phyloP scores from a whole-genome alignment of 202 grass and related monocot species.

The Cymbopogon flexuosus region DNA sequence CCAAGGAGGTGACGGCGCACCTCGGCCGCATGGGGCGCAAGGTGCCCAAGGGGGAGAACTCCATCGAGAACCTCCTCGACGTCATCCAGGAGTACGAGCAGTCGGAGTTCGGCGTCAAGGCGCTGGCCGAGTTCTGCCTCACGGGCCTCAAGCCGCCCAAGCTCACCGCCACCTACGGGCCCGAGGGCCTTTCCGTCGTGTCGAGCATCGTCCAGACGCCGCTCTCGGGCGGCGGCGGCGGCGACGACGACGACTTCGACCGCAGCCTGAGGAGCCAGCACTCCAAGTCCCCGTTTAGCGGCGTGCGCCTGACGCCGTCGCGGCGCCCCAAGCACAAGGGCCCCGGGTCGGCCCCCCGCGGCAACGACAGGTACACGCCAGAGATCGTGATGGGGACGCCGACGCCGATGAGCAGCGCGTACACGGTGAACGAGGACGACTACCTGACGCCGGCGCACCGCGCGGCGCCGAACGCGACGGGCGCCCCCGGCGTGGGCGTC shows the following conservation, averaged over 20 bases:
- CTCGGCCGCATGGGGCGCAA: conserved; percentile 42
- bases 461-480: neutral
- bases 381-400: conserved; percentile 57
- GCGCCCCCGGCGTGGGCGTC: conserved; percentile 15
- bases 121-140: conserved; percentile 62
- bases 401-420: conserved; percentile 57
- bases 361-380: conserved; percentile 29
- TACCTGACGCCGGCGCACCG: conserved; percentile 37
- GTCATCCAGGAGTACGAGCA: conserved; percentile 68
- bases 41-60: conserved; percentile 50
- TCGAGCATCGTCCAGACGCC: conserved; percentile 42
- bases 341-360: neutral
- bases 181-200: conserved; percentile 30
- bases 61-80: conserved; percentile 58
- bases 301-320: conserved; percentile 46
- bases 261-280: conserved; percentile 53
- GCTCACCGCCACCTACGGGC: conserved; percentile 11
- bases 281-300: conserved; percentile 50
- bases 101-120: conserved; percentile 41
- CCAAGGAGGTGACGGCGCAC: conserved; percentile 43
- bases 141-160: conserved; percentile 58
- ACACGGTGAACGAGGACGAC: conserved; percentile 62
- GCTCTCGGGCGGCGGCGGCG: neutral
- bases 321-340: conserved; percentile 25
- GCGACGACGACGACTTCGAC: conserved; percentile 47